Percentiles rank a stretch among this genome's conserved stretches.
Conservation (phyloP, 768 basidiomycete genomes). For the Baorangia bicolor region DNA sequence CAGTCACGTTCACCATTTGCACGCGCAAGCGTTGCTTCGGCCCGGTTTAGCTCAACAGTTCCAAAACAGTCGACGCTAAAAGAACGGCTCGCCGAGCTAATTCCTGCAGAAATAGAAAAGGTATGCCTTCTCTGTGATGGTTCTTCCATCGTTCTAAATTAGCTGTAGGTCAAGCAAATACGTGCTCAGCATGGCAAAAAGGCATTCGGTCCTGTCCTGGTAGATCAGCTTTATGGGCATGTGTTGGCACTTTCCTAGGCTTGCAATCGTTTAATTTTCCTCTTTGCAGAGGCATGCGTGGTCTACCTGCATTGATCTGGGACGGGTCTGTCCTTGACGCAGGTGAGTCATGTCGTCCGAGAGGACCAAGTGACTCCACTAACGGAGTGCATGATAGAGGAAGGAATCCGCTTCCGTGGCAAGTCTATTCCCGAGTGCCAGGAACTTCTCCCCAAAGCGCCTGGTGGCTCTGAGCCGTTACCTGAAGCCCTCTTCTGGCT, state of each 20-base stretch:
- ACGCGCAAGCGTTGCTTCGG: conserved; percentile 45
- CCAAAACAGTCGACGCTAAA: conserved; percentile 77
- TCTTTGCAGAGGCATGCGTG: conserved; percentile 72
- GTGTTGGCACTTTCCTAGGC: not conserved
- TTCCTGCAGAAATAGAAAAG: conserved; percentile 70
- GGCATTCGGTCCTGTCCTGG: conserved; percentile 86
- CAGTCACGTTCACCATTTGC: conserved; percentile 52
- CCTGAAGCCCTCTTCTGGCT: conserved; percentile 97
- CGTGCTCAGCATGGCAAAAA: conserved; percentile 89
- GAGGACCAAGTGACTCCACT: not conserved
- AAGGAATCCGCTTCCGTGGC: conserved; percentile 98
- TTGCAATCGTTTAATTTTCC: not conserved
- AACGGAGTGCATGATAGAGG: conserved; percentile 48
- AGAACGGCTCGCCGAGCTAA: conserved; percentile 91
- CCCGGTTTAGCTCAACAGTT: conserved; percentile 63
- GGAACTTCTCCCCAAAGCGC: conserved; percentile 83
- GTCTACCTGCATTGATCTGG: conserved; percentile 94
- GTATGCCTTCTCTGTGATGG: conserved; percentile 6
- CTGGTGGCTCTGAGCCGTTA: conserved; percentile 85
- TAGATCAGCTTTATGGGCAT: conserved; percentile 89
- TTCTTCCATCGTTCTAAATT: conserved; percentile 5
- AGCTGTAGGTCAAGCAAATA: conserved; percentile 70
- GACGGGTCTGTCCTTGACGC: conserved; percentile 97
- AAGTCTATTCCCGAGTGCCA: conserved; percentile 92
- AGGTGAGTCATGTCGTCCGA: conserved; percentile 42